A percentile compares a stretch with the other conserved stretches of the same genome.
Conservation (phyloP, 495 filamentous ascomycete species). For the Tuber brumale region DNA sequence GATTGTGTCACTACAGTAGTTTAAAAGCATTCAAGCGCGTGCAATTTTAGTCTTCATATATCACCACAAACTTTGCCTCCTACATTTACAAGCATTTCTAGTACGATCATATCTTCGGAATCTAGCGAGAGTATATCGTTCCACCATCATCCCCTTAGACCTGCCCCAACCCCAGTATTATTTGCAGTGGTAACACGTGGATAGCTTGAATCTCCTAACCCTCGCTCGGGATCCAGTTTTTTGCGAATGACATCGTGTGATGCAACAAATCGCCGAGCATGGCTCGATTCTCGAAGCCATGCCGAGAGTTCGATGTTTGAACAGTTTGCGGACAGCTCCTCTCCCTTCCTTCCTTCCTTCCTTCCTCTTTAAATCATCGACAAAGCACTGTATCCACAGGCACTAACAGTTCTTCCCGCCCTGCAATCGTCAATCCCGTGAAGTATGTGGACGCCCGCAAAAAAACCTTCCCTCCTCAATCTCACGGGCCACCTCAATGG, state of each 20-base stretch:
- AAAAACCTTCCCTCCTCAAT: neutral
- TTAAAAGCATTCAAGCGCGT: neutral
- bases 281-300: neutral
- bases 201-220: neutral
- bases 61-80: neutral
- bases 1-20: neutral
- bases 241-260: neutral
- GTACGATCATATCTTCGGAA: neutral
- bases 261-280: neutral
- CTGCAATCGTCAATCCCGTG: neutral
- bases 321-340: neutral
- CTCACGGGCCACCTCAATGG: neutral
- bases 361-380: neutral
- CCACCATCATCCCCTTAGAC: neutral
- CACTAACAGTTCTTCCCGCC: neutral
- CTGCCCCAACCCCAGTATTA: neutral
- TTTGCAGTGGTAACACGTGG: neutral
- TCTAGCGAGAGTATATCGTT: neutral
- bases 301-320: neutral
- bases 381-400: neutral
- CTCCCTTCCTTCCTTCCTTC: neutral
- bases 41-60: neutral
- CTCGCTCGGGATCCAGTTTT: neutral
- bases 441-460: neutral
- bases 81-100: neutral